phyloP scores from a whole-genome alignment of 176 grass and related monocot species.

The Thalia dealbata region DNA sequence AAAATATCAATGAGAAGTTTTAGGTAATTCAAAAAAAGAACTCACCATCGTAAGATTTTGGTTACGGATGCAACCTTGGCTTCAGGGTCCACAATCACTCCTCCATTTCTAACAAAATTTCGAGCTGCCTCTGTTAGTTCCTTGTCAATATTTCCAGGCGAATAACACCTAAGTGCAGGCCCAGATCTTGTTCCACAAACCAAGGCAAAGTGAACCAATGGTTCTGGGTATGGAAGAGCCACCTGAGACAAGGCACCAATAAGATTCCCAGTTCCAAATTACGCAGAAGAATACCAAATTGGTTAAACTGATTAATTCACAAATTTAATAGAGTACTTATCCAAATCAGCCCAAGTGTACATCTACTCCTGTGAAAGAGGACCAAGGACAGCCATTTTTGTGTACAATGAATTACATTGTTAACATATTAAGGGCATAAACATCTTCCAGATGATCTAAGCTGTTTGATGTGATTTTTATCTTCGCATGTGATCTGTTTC shows the following conservation, averaged over 20 bases:
- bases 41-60: slow-evolving; percentile 83
- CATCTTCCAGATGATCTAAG: no score
- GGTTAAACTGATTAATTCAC: neutral
- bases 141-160: slow-evolving; percentile 85
- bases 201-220: slow-evolving; percentile 94
- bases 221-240: slow-evolving; percentile 65
- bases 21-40: neutral
- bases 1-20: neutral
- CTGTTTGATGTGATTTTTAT: no score
- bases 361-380: neutral
- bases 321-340: neutral
- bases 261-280: neutral
- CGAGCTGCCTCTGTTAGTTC: slow-evolving; percentile 79
- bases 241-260: slow-evolving; percentile 32
- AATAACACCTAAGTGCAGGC: slow-evolving; percentile 72
- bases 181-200: slow-evolving; percentile 85
- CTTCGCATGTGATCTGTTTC: no score
- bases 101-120: slow-evolving; percentile 70
- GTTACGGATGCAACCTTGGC: slow-evolving; percentile 50
- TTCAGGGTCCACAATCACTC: slow-evolving; percentile 63
- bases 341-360: neutral
- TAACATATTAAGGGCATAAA: neutral
- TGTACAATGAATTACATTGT: no score
- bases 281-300: neutral
- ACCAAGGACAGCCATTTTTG: neutral